phyloP scores from a whole-genome alignment of 257 asterid genomes.

The Solanum pinnatisectum region DNA sequence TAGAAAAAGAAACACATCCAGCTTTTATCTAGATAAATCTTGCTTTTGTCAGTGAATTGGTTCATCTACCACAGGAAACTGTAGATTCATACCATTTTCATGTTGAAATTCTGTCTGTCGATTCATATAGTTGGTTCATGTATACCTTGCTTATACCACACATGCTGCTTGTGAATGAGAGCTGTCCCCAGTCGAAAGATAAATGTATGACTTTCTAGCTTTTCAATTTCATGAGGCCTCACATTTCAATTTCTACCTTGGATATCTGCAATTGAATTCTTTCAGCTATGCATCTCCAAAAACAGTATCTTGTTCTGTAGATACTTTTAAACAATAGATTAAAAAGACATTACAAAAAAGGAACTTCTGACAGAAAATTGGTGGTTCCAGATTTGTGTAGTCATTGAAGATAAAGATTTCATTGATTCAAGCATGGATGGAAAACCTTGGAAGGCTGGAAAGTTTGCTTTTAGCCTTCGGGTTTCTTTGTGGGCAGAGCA shows the following conservation, averaged over 20 bases:
- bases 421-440: constrained; percentile 74
- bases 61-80: background rate
- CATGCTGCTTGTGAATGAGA: background rate
- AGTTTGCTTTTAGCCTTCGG: constrained; percentile 63
- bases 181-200: background rate
- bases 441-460: constrained; percentile 83
- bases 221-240: background rate
- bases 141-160: background rate
- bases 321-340: background rate
- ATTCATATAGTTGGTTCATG: background rate
- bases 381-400: constrained; percentile 57
- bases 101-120: background rate
- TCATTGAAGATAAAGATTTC: constrained; percentile 76
- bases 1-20: background rate
- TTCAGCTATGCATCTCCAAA: background rate
- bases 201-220: background rate
- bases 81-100: background rate
- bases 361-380: background rate
- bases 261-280: background rate
- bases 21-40: background rate
- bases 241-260: background rate
- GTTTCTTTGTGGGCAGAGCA: constrained; percentile 90
- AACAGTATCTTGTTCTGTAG: background rate
- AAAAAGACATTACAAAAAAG: background rate
- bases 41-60: background rate